Conservation (phyloP, 331 rosid species). For the Dryas integrifolia region DNA sequence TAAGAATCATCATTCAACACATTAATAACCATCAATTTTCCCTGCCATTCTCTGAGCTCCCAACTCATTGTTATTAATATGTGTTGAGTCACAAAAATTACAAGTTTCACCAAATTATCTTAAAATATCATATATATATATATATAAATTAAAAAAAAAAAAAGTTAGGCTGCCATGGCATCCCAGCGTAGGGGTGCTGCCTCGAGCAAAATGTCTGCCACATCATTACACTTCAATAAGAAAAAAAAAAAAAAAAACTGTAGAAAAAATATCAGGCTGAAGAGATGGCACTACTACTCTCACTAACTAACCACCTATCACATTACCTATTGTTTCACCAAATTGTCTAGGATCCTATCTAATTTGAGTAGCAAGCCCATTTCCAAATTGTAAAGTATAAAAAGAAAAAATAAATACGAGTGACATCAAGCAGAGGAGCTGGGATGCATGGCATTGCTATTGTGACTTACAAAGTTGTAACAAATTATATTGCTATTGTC, state of each 20-base stretch:
- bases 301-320: not conserved
- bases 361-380: not conserved
- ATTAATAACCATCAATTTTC: constrained; percentile 18
- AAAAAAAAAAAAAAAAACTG: not conserved
- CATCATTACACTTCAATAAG: not conserved
- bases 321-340: not conserved
- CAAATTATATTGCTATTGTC: not conserved
- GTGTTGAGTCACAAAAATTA: not conserved
- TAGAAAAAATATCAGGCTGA: not conserved
- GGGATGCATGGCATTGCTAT: not conserved
- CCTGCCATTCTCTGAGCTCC: not conserved
- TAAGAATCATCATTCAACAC: constrained; percentile 23
- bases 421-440: not conserved
- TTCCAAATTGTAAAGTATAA: not conserved
- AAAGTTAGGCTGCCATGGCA: not conserved
- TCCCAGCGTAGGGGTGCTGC: not conserved
- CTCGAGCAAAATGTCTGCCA: not conserved
- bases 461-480: not conserved
- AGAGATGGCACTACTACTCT: not conserved
- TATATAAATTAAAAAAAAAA: not conserved
- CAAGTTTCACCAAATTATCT: not conserved
- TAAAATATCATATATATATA: too few species aligned
- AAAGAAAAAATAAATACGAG: not conserved
- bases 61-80: not conserved
- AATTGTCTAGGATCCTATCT: constrained; percentile 5